These are phyloP conservation scores for Rhizoclosmatium globosum DNA, from an alignment of 192 early-diverging fungal species.

Conservation along the genomic window DNA sequence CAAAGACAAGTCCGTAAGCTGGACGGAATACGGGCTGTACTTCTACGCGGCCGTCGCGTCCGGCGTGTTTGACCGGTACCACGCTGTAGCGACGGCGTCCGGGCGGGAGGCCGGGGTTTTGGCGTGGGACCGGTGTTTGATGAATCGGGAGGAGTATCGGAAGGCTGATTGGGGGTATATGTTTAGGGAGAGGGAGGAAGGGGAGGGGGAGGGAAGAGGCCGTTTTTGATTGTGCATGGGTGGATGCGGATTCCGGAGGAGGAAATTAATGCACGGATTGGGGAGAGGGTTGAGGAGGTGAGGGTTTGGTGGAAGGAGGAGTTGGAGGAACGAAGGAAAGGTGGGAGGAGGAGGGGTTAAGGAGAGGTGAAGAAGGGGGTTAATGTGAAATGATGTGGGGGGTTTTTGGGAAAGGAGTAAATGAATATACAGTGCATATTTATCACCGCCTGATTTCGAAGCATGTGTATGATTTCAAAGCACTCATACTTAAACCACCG, in stretches of 20 bases:
- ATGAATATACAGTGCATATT: too few species aligned
- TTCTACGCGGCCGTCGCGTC: not conserved
- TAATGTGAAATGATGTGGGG: too few species aligned
- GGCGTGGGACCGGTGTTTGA: not conserved
- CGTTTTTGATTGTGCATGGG: not conserved
- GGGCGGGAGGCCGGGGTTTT: not conserved
- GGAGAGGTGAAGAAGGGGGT: too few species aligned
- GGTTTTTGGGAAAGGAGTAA: too few species aligned
- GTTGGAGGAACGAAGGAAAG: too few species aligned
- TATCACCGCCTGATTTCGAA: too few species aligned
- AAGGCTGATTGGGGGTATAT: not conserved
- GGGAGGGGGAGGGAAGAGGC: not conserved
- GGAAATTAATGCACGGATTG: slow-evolving; percentile 4
- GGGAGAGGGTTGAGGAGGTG: too few species aligned
- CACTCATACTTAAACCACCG: too few species aligned
- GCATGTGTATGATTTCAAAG: too few species aligned
- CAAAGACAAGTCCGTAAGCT: not conserved
- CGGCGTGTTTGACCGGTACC: not conserved
- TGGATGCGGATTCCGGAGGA: not conserved
- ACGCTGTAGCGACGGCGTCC: not conserved
- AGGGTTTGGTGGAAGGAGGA: not conserved
- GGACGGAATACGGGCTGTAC: slow-evolving; percentile 2
- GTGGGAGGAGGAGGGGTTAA: too few species aligned
- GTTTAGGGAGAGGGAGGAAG: not conserved
- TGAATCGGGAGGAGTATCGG: not conserved